Evolutionary conservation across 2,329 filamentous ascomycete species (phyloP).

Genomic region (Aureobasidium sp.): DNA sequence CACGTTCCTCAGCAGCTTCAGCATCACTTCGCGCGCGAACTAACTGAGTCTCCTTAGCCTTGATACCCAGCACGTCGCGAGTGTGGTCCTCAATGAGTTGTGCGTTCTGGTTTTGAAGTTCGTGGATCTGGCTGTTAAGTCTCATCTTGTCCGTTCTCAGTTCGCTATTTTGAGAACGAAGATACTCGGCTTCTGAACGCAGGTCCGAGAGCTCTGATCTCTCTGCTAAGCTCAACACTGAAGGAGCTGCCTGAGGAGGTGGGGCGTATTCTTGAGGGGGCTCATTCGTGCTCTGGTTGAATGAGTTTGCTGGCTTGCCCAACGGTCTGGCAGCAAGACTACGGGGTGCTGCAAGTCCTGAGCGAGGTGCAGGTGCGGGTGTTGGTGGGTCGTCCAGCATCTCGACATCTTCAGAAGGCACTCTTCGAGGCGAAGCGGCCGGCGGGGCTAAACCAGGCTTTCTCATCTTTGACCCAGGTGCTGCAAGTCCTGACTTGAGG

Average conservation of each 20-base stretch:
- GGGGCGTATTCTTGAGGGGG: conserved; percentile 21
- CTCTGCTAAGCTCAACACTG: conserved; percentile 68
- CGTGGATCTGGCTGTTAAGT: conserved; percentile 78
- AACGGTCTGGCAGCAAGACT: conserved; percentile 82
- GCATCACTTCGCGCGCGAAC: conserved; percentile 85
- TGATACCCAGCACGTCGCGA: conserved; percentile 88
- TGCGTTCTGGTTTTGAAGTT: conserved; percentile 94
- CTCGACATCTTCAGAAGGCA: conserved; percentile 44
- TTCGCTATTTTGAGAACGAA: conserved; percentile 69
- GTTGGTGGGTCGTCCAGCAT: conserved; percentile 26
- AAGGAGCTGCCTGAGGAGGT: conserved; percentile 39
- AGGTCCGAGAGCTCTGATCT: conserved; percentile 88
- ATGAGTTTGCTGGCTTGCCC: conserved; percentile 60
- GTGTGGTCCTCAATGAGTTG: conserved; percentile 97
- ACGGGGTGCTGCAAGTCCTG: conserved; percentile 36
- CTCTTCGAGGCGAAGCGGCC: conserved; percentile 25
- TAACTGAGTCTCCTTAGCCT: conserved; percentile 92
- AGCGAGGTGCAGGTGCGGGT: conserved; percentile 31
- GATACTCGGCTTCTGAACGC: conserved; percentile 69
- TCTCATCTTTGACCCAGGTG: conserved; percentile 32
- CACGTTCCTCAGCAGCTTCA: conserved; percentile 78
- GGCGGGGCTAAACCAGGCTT: conserved; percentile 29
- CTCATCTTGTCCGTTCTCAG: conserved; percentile 73
- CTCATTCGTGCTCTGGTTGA: conserved; percentile 44
- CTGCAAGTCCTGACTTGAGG: conserved; percentile 31